phyloP scores from a whole-genome alignment of 2,329 filamentous ascomycete genomes.

The Aspergillus niger region DNA sequence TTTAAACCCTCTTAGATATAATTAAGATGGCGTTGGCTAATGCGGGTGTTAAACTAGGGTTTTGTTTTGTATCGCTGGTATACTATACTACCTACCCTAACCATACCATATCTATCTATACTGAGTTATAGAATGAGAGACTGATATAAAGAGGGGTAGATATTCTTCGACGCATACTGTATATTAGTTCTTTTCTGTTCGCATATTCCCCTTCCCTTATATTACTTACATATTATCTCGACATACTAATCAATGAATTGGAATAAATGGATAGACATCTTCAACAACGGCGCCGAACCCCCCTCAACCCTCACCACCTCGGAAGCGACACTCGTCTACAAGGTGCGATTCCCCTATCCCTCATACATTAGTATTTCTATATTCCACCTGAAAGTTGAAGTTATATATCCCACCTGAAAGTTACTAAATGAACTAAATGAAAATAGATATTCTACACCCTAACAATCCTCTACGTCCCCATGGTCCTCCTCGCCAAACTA shows the following conservation, averaged over 20 bases:
- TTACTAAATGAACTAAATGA: not conserved
- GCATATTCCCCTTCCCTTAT: not conserved
- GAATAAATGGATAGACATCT: not conserved
- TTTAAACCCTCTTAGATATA: no score
- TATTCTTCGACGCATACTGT: not conserved
- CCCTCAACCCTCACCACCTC: not conserved
- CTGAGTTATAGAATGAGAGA: no score
- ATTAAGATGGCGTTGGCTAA: not conserved
- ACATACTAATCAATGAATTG: not conserved
- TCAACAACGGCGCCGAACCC: not conserved
- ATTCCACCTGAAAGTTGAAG: no score
- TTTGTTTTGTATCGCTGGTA: not conserved
- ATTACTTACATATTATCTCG: not conserved
- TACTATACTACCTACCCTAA: not conserved
- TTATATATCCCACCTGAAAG: no score
- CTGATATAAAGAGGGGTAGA: not conserved
- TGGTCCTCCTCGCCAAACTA: slow-evolving; percentile 18
- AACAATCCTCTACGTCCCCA: slow-evolving; percentile 19
- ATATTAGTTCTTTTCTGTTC: not conserved
- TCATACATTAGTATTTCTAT: no score
- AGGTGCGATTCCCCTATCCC: not conserved
- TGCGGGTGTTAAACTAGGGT: not conserved
- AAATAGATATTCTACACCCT: slow-evolving; percentile 14
- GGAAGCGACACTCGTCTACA: not conserved
- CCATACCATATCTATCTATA: no score